Evolutionary conservation across 1,284 basidiomycete species (phyloP).

Genomic region (Trichosporon ovoides): DNA sequence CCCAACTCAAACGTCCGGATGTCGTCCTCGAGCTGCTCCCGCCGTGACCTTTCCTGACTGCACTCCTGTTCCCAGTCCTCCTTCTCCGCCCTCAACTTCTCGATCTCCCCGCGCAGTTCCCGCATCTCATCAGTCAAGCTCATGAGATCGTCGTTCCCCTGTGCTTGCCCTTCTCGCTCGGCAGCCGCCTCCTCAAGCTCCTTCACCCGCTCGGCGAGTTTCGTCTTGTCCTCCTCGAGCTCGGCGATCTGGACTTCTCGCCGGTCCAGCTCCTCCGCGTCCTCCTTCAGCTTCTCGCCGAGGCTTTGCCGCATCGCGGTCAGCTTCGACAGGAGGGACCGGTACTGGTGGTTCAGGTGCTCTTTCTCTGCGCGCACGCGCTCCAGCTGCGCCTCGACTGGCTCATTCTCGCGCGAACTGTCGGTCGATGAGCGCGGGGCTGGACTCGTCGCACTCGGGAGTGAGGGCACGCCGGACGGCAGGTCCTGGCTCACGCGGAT

Average conservation of each 20-base stretch:
- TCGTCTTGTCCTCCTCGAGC: slow-evolving; percentile 67
- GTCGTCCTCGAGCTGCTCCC: slow-evolving; percentile 61
- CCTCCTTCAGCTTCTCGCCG: slow-evolving; percentile 90
- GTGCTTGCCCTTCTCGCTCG: slow-evolving; percentile 60
- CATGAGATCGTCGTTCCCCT: slow-evolving; percentile 58
- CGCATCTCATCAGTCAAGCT: slow-evolving; percentile 73
- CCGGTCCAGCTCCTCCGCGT: slow-evolving; percentile 94
- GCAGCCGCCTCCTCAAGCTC: slow-evolving; percentile 71
- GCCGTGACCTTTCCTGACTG: slow-evolving; percentile 64
- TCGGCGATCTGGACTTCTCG: slow-evolving; percentile 73
- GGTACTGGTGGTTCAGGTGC: slow-evolving; percentile 74
- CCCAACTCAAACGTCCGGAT: slow-evolving; percentile 61
- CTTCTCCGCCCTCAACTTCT: slow-evolving; percentile 72
- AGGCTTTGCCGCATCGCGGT: slow-evolving; percentile 88
- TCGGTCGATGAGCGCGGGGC: not conserved
- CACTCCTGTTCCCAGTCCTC: slow-evolving; percentile 82
- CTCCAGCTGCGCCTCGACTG: slow-evolving; percentile 47
- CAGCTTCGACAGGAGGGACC: slow-evolving; percentile 76
- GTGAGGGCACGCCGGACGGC: not conserved
- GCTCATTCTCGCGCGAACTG: slow-evolving; percentile 2
- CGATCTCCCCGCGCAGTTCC: slow-evolving; percentile 73
- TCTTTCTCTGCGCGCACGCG: slow-evolving; percentile 70
- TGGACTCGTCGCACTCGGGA: not conserved
- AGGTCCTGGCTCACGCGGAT: slow-evolving; percentile 15
- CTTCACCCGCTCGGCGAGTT: slow-evolving; percentile 62